Percentiles rank a stretch among this genome's conserved stretches.
Conservation (phyloP, 1,284 basidiomycete genomes). For the Ganoderma resinaceum region DNA sequence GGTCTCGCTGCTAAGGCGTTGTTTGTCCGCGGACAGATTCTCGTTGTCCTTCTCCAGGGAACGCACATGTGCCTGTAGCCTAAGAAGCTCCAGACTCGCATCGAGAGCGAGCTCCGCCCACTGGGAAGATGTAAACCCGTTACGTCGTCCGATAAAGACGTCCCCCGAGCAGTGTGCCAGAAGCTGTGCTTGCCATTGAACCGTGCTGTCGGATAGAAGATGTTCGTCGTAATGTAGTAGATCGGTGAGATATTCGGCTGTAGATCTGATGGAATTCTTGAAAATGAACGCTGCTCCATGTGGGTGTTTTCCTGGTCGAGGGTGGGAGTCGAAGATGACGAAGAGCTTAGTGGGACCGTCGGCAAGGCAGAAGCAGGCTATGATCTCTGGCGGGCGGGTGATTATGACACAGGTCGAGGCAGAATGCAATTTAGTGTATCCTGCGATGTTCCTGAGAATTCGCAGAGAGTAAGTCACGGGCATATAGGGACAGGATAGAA, state of each 20-base stretch:
- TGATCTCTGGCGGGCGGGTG: slow-evolving; percentile 73
- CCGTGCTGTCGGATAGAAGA: slow-evolving; percentile 48
- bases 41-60: slow-evolving; percentile 44
- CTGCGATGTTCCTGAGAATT: slow-evolving; percentile 8
- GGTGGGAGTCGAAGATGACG: slow-evolving; percentile 70
- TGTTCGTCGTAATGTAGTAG: slow-evolving; percentile 57
- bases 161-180: slow-evolving; percentile 65
- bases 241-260: slow-evolving; percentile 52
- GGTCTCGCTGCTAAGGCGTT: slow-evolving; percentile 33
- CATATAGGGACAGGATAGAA: neutral
- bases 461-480: neutral
- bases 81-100: slow-evolving; percentile 54
- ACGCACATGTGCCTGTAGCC: slow-evolving; percentile 48
- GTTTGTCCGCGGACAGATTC: slow-evolving; percentile 42
- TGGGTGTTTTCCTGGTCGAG: slow-evolving; percentile 58
- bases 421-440: slow-evolving; percentile 42
- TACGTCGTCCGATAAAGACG: slow-evolving; percentile 48
- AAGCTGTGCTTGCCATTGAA: slow-evolving; percentile 71
- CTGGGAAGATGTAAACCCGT: slow-evolving; percentile 28
- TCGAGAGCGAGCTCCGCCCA: slow-evolving; percentile 49
- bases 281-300: slow-evolving; percentile 64
- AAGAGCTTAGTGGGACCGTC: slow-evolving; percentile 46
- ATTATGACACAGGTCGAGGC: slow-evolving; percentile 56
- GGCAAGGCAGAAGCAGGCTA: slow-evolving; percentile 60
- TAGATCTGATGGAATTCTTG: slow-evolving; percentile 47